Conservation (phyloP, 257 asterid species). For the Plectranthus barbatus region DNA sequence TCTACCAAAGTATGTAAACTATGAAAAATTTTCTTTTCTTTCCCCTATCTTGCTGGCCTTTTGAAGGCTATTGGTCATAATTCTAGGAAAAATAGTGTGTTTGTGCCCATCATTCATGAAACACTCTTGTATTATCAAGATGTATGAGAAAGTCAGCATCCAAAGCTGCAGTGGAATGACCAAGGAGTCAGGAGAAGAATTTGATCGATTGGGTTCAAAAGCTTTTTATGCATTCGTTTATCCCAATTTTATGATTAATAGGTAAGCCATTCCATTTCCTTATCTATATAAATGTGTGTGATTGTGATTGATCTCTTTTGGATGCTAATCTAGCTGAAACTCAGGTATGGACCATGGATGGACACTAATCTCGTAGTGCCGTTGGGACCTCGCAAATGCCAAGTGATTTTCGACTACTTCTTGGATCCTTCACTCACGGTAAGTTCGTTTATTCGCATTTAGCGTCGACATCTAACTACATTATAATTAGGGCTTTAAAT, state of each 20-base stretch:
- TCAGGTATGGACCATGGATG: constrained; percentile 96
- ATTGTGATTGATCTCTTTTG: not conserved
- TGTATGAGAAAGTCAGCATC: constrained; percentile 75
- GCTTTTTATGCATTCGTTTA: constrained; percentile 71
- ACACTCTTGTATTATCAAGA: constrained; percentile 22
- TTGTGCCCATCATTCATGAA: not conserved
- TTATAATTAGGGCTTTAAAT: not conserved
- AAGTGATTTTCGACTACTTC: constrained; percentile 78
- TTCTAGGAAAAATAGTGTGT: too few relatives aligned
- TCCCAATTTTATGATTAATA: constrained; percentile 90
- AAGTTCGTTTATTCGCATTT: not conserved
- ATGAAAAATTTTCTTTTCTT: not conserved
- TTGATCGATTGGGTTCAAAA: constrained; percentile 59
- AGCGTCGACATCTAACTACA: not conserved
- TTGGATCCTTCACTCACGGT: constrained; percentile 69
- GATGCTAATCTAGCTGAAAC: not conserved
- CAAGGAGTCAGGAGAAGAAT: constrained; percentile 21
- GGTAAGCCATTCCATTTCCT: constrained; percentile 30
- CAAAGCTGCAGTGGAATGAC: constrained; percentile 54
- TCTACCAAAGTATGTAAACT: constrained; percentile 42
- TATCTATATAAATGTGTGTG: not conserved
- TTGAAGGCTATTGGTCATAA: not conserved
- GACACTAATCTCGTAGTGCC: constrained; percentile 84
- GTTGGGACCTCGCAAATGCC: constrained; percentile 68
- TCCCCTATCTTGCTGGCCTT: not conserved